Conservation (phyloP, 768 basidiomycete genomes). For the Calocybe cyanea region DNA sequence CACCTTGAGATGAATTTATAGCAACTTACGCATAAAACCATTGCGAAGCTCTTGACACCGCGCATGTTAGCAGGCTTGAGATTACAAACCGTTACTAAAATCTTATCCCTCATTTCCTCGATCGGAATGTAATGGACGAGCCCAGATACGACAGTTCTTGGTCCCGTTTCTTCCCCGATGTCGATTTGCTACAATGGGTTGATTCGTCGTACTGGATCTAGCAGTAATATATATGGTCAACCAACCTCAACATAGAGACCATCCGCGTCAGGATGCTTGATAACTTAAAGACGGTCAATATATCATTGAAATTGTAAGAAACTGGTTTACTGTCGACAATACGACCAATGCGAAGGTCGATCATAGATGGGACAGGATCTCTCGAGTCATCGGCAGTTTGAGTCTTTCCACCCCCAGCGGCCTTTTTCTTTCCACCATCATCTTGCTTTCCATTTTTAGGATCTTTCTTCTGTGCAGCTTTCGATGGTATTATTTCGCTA, state of each 20-base stretch:
- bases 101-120: slow-evolving; percentile 84
- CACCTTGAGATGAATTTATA: not conserved
- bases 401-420: slow-evolving; percentile 37
- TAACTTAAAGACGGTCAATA: slow-evolving; percentile 51
- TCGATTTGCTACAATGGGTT: slow-evolving; percentile 76
- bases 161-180: slow-evolving; percentile 90
- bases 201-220: not conserved
- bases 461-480: slow-evolving; percentile 28
- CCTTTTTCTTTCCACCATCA: slow-evolving; percentile 34
- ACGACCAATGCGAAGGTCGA: slow-evolving; percentile 91
- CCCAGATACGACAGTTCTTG: slow-evolving; percentile 94
- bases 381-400: slow-evolving; percentile 53
- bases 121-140: slow-evolving; percentile 96
- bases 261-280: slow-evolving; percentile 96
- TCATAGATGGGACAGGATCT: slow-evolving; percentile 93
- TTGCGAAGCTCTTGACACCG: slow-evolving; percentile 96
- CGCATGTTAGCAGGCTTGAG: slow-evolving; percentile 96
- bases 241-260: slow-evolving; percentile 91
- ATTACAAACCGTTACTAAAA: slow-evolving; percentile 85
- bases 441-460: slow-evolving; percentile 56
- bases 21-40: slow-evolving; percentile 83
- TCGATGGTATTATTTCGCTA: slow-evolving; percentile 19
- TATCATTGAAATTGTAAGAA: not conserved
- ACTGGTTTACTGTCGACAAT: slow-evolving; percentile 77
- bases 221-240: not conserved